Conservation (phyloP, 208 protist genomes). For the Leishmania martiniquensis region DNA sequence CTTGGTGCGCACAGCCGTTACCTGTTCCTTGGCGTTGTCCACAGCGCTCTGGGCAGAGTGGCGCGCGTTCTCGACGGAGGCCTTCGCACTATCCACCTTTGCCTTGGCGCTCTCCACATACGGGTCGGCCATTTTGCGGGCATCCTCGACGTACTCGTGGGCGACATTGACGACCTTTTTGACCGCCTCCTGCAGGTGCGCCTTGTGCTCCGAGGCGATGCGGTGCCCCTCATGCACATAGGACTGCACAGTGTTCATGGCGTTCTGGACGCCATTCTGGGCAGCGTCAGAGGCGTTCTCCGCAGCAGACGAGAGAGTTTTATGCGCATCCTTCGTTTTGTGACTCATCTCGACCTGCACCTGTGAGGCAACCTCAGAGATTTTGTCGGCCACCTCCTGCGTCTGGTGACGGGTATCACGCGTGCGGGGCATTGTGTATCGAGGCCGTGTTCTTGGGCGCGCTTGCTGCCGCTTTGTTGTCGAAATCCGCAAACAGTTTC, state of each 20-base stretch:
- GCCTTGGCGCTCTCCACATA: conserved; percentile 41
- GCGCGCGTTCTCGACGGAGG: conserved; percentile 30
- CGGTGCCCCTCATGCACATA: conserved; percentile 33
- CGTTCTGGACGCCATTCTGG: conserved; percentile 23
- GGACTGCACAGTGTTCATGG: conserved; percentile 31
- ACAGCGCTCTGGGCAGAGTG: conserved; percentile 28
- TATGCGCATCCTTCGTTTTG: conserved; percentile 8
- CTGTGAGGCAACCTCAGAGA: background rate
- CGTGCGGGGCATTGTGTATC: background rate
- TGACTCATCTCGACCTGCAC: conserved; percentile 2
- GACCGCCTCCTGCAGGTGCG: conserved; percentile 27
- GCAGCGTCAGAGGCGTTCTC: conserved; percentile 14
- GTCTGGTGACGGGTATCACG: background rate
- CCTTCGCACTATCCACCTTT: conserved; percentile 29
- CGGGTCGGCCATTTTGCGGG: conserved; percentile 40
- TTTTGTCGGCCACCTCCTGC: conserved; percentile 6
- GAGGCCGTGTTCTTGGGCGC: background rate
- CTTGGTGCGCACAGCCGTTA: conserved; percentile 27
- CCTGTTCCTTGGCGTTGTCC: conserved; percentile 39
- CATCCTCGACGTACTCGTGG: conserved; percentile 38
- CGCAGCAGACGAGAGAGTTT: conserved; percentile 7
- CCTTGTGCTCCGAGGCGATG: conserved; percentile 20
- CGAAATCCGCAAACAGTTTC: background rate
- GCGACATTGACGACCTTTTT: conserved; percentile 36
- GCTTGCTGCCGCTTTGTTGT: background rate